phyloP scores from a whole-genome alignment of 495 filamentous ascomycete genomes.

The Aspergillus egyptiacus region DNA sequence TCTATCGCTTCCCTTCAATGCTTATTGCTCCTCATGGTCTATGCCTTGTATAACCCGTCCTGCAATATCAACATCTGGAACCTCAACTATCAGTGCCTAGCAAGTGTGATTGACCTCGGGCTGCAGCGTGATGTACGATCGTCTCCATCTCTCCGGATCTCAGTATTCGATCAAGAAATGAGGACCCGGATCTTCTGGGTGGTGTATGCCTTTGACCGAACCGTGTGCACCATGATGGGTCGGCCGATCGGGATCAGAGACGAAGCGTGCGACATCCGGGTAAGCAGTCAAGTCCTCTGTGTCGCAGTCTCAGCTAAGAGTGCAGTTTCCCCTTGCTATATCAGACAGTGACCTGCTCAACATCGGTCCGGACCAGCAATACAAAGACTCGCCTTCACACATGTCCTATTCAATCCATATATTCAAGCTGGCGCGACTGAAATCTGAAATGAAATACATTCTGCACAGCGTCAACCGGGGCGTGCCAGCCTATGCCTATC shows the following conservation, averaged over 20 bases:
- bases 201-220: slow-evolving; percentile 41
- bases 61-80: slow-evolving; percentile 44
- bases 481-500: slow-evolving; percentile 35
- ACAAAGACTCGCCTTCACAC: slow-evolving; percentile 22
- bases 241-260: slow-evolving; percentile 45
- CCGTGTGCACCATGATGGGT: slow-evolving; percentile 45
- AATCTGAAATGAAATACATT: slow-evolving; percentile 47
- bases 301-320: no score
- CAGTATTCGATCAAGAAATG: slow-evolving; percentile 42
- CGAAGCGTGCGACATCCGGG: slow-evolving; percentile 44
- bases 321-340: slow-evolving; percentile 31
- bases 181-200: slow-evolving; percentile 46
- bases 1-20: slow-evolving; percentile 38
- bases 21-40: slow-evolving; percentile 41
- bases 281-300: slow-evolving; percentile 16
- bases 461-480: slow-evolving; percentile 40
- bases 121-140: slow-evolving; percentile 39
- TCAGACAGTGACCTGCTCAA: slow-evolving; percentile 25
- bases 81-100: slow-evolving; percentile 44
- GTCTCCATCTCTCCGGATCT: slow-evolving; percentile 27
- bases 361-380: background rate
- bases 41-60: slow-evolving; percentile 41
- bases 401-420: slow-evolving; percentile 40
- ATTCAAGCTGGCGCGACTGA: slow-evolving; percentile 36
- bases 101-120: slow-evolving; percentile 41